Base-by-base conservation (phyloP, 352 stramenopile genomes). In the Pythium utonaiense region DNA sequence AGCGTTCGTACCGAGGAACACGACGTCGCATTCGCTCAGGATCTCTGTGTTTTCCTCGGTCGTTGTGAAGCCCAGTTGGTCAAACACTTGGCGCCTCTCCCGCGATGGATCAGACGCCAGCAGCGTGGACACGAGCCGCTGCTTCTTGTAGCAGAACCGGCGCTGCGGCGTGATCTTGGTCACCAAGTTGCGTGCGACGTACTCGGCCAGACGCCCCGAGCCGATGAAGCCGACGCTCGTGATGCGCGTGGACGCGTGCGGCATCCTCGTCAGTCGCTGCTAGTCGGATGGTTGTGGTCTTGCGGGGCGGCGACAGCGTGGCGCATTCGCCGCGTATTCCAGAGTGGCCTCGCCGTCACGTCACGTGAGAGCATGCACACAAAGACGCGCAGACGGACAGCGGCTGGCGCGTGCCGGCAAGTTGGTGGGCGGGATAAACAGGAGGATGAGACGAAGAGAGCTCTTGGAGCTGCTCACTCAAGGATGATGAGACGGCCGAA, bases 151-250 rank as follows among this genome's bases (percentile, higher is more conserved):
- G 64, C 74, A 78, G 67, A 90, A 90, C 45, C 77, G 78, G 52
- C 75, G 74, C 59, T 77, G 70, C 52, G 80, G 78, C 48, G 73
- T 9, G 31, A 90, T 77, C 56, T 84, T 79, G 65, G 81, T 82
- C 41, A 90, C 45, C 45, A 90, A 64, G 22, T 79, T 67, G 47
- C 78, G 78, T n/a, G 80, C 80, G 19, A 90, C 64, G 38, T 71
- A 66, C 65, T 90, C 80, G 22, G 80, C 80, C 38, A 90, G 58
- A 5, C 71, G 80, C 10, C 80, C 80, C 6, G 80, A 87, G 62
- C 80, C 80, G 59, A 90, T 84, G 70, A 90, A 88, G 24, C 80
- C 80, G 34, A 90, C 75, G 50, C 80, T 88, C 17, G 75, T 82
- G 57, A 86, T 74, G 6, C 74, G 58, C 24, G 63, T 58, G 28